Evolutionary conservation across 129 eudicot species (phyloP).

Genomic region (Tagetes erecta): DNA sequence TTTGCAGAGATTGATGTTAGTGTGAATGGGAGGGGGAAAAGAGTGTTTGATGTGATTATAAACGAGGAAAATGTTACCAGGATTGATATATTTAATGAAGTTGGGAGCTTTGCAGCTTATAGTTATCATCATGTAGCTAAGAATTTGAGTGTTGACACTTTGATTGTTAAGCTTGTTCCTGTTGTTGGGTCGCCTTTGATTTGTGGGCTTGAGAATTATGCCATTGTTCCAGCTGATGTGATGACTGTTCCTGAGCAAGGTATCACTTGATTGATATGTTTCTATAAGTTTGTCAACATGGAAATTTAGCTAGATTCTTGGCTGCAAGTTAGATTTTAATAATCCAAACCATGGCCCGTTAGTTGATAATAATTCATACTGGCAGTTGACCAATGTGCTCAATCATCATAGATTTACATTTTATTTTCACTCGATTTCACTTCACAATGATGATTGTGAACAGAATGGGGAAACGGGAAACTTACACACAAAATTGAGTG

Average conservation of each 20-base stretch:
- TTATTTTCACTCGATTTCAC: too few species aligned
- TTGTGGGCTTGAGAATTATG: constrained; percentile 92
- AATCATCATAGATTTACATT: too few species aligned
- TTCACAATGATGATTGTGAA: too few species aligned
- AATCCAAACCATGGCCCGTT: too few species aligned
- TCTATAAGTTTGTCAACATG: background rate
- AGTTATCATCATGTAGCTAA: constrained; percentile 66
- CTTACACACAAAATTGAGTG: too few species aligned
- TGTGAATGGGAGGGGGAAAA: constrained; percentile 67
- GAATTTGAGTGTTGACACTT: constrained; percentile 62
- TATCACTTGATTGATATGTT: constrained; percentile 25
- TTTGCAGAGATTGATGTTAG: constrained; percentile 89
- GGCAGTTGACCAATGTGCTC: too few species aligned
- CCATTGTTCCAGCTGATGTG: constrained; percentile 89
- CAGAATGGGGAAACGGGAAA: too few species aligned
- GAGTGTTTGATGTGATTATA: constrained; percentile 82
- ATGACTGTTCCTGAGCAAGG: constrained; percentile 88
- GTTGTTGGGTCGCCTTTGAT: constrained; percentile 72
- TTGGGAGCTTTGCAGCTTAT: constrained; percentile 83
- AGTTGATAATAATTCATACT: too few species aligned
- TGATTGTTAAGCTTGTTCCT: constrained; percentile 70
- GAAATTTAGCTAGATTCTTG: background rate
- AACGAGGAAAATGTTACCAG: constrained; percentile 73
- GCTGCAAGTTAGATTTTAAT: background rate
- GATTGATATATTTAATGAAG: constrained; percentile 69